Conservation (phyloP, 2,329 filamentous ascomycete genomes). For the Curvularia lunata region DNA sequence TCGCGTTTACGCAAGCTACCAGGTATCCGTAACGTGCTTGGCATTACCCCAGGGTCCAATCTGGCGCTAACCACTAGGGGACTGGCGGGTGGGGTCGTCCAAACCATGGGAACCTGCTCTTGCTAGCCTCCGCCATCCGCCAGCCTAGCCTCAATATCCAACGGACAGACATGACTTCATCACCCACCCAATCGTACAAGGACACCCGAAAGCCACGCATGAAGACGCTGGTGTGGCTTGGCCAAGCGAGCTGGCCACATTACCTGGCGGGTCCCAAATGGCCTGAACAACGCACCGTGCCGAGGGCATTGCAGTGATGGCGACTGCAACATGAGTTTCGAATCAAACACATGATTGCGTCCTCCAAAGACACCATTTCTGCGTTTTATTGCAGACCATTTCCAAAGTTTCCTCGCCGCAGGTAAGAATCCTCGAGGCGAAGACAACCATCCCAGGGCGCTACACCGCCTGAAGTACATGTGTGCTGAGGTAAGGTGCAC, state of each 20-base stretch:
- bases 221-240: neutral
- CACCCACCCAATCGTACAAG: neutral
- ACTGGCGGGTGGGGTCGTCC: neutral
- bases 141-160: conserved; percentile 1
- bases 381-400: neutral
- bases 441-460: no score
- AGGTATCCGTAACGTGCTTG: conserved; percentile 15
- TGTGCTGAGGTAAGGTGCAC: neutral
- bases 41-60: conserved; percentile 7
- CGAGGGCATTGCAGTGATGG: neutral
- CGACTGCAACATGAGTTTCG: no score
- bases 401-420: neutral
- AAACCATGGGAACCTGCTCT: conserved; percentile 10
- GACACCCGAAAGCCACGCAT: neutral
- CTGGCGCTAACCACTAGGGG: neutral
- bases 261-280: neutral
- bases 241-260: neutral
- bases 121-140: neutral
- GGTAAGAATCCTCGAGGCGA: neutral
- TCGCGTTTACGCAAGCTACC: conserved; percentile 16
- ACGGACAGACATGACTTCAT: neutral
- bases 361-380: neutral
- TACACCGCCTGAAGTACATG: neutral
- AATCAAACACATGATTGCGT: neutral
- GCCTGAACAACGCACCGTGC: neutral